phyloP scores from a whole-genome alignment of 345 rosid genomes.

The Melaleuca alternifolia region DNA sequence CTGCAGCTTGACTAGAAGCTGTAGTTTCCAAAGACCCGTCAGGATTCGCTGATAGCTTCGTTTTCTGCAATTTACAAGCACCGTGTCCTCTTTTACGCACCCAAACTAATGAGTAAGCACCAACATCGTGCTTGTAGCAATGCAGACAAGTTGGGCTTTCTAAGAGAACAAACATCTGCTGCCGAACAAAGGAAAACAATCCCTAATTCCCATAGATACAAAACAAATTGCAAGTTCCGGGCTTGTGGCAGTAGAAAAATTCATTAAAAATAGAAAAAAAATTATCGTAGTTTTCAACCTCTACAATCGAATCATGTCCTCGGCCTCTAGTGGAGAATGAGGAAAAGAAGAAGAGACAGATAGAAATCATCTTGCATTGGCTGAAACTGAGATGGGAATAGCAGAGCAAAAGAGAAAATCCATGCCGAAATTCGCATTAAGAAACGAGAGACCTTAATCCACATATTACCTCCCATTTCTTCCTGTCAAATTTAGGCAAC shows the following conservation, averaged over 20 bases:
- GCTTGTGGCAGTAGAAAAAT: not conserved
- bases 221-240: not conserved
- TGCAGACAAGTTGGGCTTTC: too few relatives aligned
- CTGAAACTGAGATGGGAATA: not conserved
- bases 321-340: not conserved
- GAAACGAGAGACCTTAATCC: not conserved
- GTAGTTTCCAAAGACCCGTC: too few relatives aligned
- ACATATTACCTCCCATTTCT: not conserved
- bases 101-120: too few relatives aligned
- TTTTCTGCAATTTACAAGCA: not conserved
- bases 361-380: not conserved
- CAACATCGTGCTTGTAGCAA: not conserved
- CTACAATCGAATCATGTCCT: not conserved
- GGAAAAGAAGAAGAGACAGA: not conserved
- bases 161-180: not conserved
- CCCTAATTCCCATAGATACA: too few relatives aligned
- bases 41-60: too few relatives aligned
- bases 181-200: too few relatives aligned
- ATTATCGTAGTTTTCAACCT: not conserved
- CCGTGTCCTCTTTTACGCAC: not conserved
- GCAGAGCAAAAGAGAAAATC: not conserved
- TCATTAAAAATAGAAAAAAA: not conserved
- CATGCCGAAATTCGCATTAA: not conserved
- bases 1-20: not conserved
- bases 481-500: not conserved